Percentiles rank a stretch among this genome's conserved stretches.
phyloP scores from a whole-genome alignment of 768 basidiomycete species.

The Arthromyces matolae region DNA sequence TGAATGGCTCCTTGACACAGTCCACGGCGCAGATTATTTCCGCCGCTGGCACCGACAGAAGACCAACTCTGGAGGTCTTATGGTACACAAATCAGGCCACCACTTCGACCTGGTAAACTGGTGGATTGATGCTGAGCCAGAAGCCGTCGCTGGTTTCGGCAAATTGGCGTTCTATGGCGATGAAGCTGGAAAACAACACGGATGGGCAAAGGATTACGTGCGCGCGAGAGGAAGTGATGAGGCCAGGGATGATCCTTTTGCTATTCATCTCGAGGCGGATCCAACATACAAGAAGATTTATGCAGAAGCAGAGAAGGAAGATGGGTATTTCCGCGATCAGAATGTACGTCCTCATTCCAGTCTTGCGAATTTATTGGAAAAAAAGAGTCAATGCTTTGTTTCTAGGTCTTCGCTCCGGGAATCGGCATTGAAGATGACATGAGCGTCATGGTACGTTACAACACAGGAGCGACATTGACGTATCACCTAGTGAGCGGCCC shows the following conservation, averaged over 20 bases:
- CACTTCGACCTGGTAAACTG: constrained; percentile 54
- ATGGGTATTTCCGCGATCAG: constrained; percentile 49
- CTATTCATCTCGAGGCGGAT: constrained; percentile 43
- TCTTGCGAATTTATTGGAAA: no score
- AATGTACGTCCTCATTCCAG: constrained; percentile 29
- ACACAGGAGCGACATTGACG: constrained; percentile 45
- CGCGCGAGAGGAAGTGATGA: constrained; percentile 38
- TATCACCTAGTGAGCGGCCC: constrained; percentile 41
- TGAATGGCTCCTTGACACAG: constrained; percentile 51
- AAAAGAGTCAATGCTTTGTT: not conserved
- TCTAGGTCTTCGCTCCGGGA: constrained; percentile 35
- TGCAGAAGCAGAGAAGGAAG: constrained; percentile 42
- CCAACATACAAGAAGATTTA: constrained; percentile 41
- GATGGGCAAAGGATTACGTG: constrained; percentile 45
- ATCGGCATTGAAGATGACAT: constrained; percentile 53
- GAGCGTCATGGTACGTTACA: constrained; percentile 44
- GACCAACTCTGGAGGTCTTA: constrained; percentile 39
- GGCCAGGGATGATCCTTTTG: constrained; percentile 46
- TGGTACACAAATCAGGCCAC: constrained; percentile 44
- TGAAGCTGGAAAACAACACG: constrained; percentile 40
- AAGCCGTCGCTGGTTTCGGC: constrained; percentile 44
- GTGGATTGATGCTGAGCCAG: constrained; percentile 47
- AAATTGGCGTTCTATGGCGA: constrained; percentile 45
- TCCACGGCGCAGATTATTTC: constrained; percentile 52
- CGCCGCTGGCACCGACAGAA: constrained; percentile 48